phyloP scores from a whole-genome alignment of 2,329 filamentous ascomycete genomes.

The Cryphonectria japonica region DNA sequence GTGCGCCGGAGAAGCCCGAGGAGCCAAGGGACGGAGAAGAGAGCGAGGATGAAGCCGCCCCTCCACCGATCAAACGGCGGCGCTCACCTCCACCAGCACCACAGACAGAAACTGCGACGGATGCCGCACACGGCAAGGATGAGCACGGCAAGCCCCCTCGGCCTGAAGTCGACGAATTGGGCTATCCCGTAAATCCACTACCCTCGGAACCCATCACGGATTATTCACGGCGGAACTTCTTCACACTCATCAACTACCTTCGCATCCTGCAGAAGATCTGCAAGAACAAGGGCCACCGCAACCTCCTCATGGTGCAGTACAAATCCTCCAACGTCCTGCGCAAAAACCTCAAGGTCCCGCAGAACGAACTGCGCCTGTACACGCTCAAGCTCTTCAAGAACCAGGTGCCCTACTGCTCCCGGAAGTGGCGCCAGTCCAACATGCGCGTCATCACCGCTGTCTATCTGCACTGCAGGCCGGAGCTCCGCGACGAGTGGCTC shows the following conservation, averaged over 20 bases:
- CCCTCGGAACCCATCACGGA: conserved; percentile 80
- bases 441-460: conserved; percentile 99
- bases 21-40: conserved; percentile 41
- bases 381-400: conserved; percentile 98
- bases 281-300: conserved; percentile 92
- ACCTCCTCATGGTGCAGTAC: conserved; percentile 91
- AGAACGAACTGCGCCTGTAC: conserved; percentile 85
- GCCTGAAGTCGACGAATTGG: conserved; percentile 82
- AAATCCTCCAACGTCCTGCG: conserved; percentile 91
- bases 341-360: conserved; percentile 88
- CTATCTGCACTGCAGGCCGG: conserved; percentile 89
- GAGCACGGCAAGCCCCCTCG: conserved; percentile 39
- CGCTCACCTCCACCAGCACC: conserved; percentile 49
- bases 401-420: conserved; percentile 95
- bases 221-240: conserved; percentile 94
- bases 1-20: conserved; percentile 32
- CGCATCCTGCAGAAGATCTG: conserved; percentile 98
- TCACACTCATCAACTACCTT: conserved; percentile 91
- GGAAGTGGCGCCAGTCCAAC: conserved; percentile 97
- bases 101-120: conserved; percentile 35
- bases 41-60: conserved; percentile 77
- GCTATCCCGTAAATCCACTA: conserved; percentile 73
- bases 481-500: conserved; percentile 94
- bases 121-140: conserved; percentile 21
- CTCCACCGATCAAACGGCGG: conserved; percentile 76